Evolutionary conservation across 768 basidiomycete species (phyloP).

Genomic region (Hirschioporus abietinus): DNA sequence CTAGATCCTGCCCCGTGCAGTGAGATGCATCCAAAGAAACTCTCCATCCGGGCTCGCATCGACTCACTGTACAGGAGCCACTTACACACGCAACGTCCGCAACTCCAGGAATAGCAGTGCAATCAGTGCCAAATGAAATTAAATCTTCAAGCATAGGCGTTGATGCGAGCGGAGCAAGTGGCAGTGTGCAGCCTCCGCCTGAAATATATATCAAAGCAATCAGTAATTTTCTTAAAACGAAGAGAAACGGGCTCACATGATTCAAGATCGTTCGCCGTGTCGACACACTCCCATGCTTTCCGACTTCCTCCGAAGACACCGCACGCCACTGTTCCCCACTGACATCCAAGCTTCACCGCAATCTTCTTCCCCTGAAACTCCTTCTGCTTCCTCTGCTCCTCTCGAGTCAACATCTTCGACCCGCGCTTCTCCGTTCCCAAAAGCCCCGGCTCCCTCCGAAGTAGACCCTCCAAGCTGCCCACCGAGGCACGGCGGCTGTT

Average conservation of each 20-base stretch:
- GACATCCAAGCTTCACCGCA: neutral
- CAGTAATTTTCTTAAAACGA: neutral
- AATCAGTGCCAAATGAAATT: constrained; percentile 34
- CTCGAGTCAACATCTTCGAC: neutral
- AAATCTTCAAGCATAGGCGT: neutral
- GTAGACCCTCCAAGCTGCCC: neutral
- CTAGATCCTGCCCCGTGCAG: neutral
- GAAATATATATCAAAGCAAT: neutral
- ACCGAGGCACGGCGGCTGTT: constrained; percentile 16
- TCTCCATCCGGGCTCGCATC: constrained; percentile 38
- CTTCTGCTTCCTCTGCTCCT: neutral
- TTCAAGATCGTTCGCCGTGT: constrained; percentile 43
- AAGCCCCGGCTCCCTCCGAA: neutral
- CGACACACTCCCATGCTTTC: constrained; percentile 44
- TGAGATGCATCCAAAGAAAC: neutral
- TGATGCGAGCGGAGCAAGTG: constrained; percentile 24
- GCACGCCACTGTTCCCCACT: constrained; percentile 25
- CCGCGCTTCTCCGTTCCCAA: neutral
- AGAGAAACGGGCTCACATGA: constrained; percentile 37
- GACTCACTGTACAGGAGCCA: constrained; percentile 39
- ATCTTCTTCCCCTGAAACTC: neutral
- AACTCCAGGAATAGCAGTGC: constrained; percentile 42
- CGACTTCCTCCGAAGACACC: constrained; percentile 34
- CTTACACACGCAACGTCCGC: constrained; percentile 42
- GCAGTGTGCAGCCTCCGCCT: constrained; percentile 46